phyloP scores from a whole-genome alignment of 495 filamentous ascomycete genomes.

The Penicillium alfredii region DNA sequence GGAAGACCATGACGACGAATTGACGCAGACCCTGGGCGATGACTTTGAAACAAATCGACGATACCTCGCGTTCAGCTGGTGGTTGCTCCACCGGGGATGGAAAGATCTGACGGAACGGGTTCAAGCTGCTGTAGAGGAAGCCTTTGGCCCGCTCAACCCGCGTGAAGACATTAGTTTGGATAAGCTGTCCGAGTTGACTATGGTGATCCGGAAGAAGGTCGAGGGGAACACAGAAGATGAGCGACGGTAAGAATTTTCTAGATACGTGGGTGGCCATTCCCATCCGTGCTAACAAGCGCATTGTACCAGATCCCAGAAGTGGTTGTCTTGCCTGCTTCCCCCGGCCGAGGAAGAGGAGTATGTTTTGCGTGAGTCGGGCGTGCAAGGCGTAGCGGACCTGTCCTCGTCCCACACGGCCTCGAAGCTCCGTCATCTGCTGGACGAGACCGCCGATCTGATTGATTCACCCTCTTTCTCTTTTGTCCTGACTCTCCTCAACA shows the following conservation, averaged over 20 bases:
- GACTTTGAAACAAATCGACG: slow-evolving; percentile 92
- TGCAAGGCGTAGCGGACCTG: slow-evolving; percentile 49
- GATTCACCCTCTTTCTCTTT: slow-evolving; percentile 85
- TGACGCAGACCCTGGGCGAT: slow-evolving; percentile 72
- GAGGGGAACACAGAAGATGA: slow-evolving; percentile 68
- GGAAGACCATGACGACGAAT: slow-evolving; percentile 82
- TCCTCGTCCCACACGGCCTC: slow-evolving; percentile 40
- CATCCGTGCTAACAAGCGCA: slow-evolving; percentile 1
- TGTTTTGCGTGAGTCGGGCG: slow-evolving; percentile 78
- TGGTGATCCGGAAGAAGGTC: slow-evolving; percentile 74
- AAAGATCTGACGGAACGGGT: slow-evolving; percentile 73
- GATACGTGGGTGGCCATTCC: no score
- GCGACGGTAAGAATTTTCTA: slow-evolving; percentile 44
- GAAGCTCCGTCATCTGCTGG: slow-evolving; percentile 76
- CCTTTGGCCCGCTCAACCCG: slow-evolving; percentile 80
- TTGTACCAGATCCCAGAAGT: slow-evolving; percentile 45
- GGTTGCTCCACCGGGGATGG: slow-evolving; percentile 91
- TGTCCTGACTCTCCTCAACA: slow-evolving; percentile 78
- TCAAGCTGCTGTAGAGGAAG: slow-evolving; percentile 70
- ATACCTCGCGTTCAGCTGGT: slow-evolving; percentile 97
- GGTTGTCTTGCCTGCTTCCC: slow-evolving; percentile 83
- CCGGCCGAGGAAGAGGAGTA: slow-evolving; percentile 66
- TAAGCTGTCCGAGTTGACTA: slow-evolving; percentile 66
- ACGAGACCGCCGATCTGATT: slow-evolving; percentile 92
- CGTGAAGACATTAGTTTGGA: slow-evolving; percentile 79